phyloP scores from a whole-genome alignment of 2,329 filamentous ascomycete species.

The Pyrenophora graminea region DNA sequence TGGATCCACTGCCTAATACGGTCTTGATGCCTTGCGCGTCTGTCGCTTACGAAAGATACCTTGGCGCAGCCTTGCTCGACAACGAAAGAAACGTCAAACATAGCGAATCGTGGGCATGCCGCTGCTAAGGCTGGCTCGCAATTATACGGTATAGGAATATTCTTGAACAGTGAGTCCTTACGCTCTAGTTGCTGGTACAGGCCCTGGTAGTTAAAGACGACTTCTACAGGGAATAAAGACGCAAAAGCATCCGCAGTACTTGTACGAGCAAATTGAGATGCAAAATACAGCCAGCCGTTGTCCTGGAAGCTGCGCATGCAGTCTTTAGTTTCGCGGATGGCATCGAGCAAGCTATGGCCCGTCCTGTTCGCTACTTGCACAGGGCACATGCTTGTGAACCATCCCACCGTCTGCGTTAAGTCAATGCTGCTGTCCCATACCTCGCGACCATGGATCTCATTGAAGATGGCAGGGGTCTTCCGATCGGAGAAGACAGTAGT shows the following conservation, averaged over 20 bases:
- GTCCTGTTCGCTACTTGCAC: neutral
- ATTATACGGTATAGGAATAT: neutral
- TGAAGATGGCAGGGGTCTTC: slow-evolving; percentile 39
- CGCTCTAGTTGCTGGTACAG: neutral
- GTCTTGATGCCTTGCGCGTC: too few relatives aligned
- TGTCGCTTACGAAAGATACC: too few relatives aligned
- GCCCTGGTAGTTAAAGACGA: neutral
- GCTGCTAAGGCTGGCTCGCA: too few relatives aligned
- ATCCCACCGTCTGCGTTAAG: slow-evolving; percentile 62
- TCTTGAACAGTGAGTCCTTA: neutral
- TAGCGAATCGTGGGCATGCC: neutral
- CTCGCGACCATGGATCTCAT: slow-evolving; percentile 41
- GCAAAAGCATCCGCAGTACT: neutral
- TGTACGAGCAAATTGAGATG: neutral
- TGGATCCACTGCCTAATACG: too few relatives aligned
- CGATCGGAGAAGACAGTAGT: too few relatives aligned
- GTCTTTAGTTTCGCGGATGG: neutral
- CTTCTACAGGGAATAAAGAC: neutral
- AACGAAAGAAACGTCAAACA: neutral
- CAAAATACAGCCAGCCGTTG: neutral
- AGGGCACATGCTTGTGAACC: slow-evolving; percentile 53
- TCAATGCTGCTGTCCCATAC: slow-evolving; percentile 53
- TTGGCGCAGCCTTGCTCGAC: too few relatives aligned
- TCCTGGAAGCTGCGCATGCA: neutral
- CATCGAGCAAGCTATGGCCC: too few relatives aligned